Conservation (phyloP, 2,329 filamentous ascomycete species). For the Furcasterigmium sp. region DNA sequence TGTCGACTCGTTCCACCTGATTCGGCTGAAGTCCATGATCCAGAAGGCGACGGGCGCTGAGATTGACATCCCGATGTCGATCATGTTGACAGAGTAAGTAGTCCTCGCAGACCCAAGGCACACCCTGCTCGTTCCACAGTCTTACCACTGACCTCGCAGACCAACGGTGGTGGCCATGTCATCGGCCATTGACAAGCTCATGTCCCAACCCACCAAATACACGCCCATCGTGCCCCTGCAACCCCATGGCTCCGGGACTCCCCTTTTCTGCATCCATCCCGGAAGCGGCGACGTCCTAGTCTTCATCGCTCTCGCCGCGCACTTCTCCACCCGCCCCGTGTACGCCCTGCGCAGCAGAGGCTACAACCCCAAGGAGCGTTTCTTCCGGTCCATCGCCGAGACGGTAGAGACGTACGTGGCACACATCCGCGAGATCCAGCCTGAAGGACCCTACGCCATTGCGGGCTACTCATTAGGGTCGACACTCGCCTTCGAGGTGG, state of each 20-base stretch:
- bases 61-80: slow-evolving; percentile 23
- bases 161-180: slow-evolving; percentile 5
- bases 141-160: slow-evolving; percentile 2
- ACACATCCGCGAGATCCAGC: slow-evolving; percentile 31
- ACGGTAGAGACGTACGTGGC: slow-evolving; percentile 27
- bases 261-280: slow-evolving; percentile 33
- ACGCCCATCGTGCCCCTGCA: slow-evolving; percentile 30
- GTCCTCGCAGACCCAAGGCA: too few species aligned
- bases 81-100: slow-evolving; percentile 26
- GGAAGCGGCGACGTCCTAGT: slow-evolving; percentile 34
- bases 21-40: slow-evolving; percentile 29
- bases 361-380: slow-evolving; percentile 23
- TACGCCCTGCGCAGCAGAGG: slow-evolving; percentile 38
- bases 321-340: slow-evolving; percentile 35
- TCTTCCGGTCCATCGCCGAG: slow-evolving; percentile 29
- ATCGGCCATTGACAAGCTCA: slow-evolving; percentile 12
- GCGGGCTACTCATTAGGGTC: slow-evolving; percentile 40
- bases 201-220: slow-evolving; percentile 12
- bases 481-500: slow-evolving; percentile 38
- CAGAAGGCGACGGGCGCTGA: slow-evolving; percentile 23
- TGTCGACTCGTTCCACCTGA: slow-evolving; percentile 32
- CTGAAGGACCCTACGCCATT: slow-evolving; percentile 39
- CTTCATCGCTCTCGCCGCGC: slow-evolving; percentile 27
- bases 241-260: slow-evolving; percentile 21
- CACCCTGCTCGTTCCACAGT: not conserved